Conservation (phyloP, 768 basidiomycete species). For the Chalciporus piperatus region DNA sequence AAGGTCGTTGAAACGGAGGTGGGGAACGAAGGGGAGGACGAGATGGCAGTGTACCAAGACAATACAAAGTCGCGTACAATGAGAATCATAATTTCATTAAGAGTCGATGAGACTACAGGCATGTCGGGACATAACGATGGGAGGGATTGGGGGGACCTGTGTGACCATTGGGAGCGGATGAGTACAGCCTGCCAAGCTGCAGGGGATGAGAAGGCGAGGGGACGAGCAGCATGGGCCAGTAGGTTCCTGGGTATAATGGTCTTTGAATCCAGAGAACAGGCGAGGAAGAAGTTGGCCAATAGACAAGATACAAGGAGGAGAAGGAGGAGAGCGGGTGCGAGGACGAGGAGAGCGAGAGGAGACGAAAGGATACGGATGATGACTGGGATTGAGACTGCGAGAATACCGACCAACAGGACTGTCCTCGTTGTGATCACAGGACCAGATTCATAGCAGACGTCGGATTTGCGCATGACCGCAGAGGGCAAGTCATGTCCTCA, state of each 20-base stretch:
- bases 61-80: constrained; percentile 85
- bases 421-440: constrained; percentile 45
- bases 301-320: constrained; percentile 51
- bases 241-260: constrained; percentile 31
- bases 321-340: constrained; percentile 58
- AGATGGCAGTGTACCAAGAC: constrained; percentile 86
- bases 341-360: constrained; percentile 59
- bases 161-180: constrained; percentile 88
- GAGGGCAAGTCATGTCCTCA: constrained; percentile 1
- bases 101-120: constrained; percentile 60
- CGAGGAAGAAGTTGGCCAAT: constrained; percentile 52
- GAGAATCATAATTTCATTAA: constrained; percentile 80
- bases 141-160: constrained; percentile 63
- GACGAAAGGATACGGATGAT: constrained; percentile 59
- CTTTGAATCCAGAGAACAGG: constrained; percentile 54
- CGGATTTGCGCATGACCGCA: constrained; percentile 16
- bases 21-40: constrained; percentile 86
- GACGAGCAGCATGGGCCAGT: constrained; percentile 60
- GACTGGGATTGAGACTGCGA: constrained; percentile 57
- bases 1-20: constrained; percentile 75
- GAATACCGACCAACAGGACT: constrained; percentile 54
- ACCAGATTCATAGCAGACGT: constrained; percentile 28
- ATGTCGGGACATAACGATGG: constrained; percentile 64
- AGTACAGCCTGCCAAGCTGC: constrained; percentile 93
- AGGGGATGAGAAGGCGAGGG: constrained; percentile 84